phyloP scores from a whole-genome alignment of 2,329 filamentous ascomycete genomes.

The Sarocladium oryzae region DNA sequence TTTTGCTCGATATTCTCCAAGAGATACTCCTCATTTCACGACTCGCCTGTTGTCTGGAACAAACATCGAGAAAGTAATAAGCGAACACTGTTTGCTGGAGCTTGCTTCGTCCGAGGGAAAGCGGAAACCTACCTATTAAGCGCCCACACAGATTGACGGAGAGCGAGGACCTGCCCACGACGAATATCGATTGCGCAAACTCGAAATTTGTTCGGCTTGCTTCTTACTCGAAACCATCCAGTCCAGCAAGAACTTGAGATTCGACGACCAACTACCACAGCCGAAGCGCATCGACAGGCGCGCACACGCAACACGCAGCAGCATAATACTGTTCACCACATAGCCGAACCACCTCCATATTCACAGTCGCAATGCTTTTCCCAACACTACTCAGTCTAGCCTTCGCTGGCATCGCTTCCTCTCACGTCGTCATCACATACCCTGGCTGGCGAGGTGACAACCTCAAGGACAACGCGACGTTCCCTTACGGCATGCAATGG shows the following conservation, averaged over 20 bases:
- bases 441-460: constrained; percentile 86
- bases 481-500: constrained; percentile 92
- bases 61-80: not conserved
- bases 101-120: not conserved
- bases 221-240: too few relatives aligned
- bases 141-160: too few relatives aligned
- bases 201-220: not conserved
- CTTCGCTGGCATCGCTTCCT: constrained; percentile 45
- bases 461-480: constrained; percentile 69
- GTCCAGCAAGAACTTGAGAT: too few relatives aligned
- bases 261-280: too few relatives aligned
- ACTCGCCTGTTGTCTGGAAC: not conserved
- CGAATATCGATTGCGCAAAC: too few relatives aligned
- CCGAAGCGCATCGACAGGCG: too few relatives aligned
- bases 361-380: constrained; percentile 35
- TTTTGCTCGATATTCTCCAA: too few relatives aligned
- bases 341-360: constrained; percentile 1
- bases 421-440: constrained; percentile 81
- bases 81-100: not conserved
- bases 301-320: too few relatives aligned
- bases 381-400: constrained; percentile 36
- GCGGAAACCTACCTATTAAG: too few relatives aligned
- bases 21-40: not conserved
- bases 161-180: not conserved
- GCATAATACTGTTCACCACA: too few relatives aligned